Evolutionary conservation across 371 early-diverging fungal genomes (phyloP), one percentile per base, ranked within the genome.

Genomic region (Mucor lusitanicus): DNA sequence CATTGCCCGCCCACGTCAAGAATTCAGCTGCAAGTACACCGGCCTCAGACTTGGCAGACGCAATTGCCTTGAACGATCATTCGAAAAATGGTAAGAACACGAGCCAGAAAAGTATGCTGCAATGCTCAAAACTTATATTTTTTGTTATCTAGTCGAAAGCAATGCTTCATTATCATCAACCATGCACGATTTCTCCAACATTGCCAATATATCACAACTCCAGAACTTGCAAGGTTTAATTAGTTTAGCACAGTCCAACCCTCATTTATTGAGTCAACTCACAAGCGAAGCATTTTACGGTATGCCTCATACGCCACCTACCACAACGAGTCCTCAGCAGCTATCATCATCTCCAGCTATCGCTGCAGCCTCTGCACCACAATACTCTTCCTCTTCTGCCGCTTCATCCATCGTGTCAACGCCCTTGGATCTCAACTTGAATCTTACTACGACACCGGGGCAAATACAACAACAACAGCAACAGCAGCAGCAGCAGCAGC

Each of bases 171-270:
- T 48, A 13, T 21, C 42, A 33, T 35, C 63, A 6, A 57, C 48
- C n/a, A 33, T n/a, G n/a, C n/a, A 50, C 23, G 61, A 69, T 13
- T 60, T 60, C n/a, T 59, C 60, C 9, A 64, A 57, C 23, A 65
- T 56, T 5, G 17, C 64, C 19, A 70, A 61, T 57, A 65, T 70
- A 53, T 60, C 71, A 17, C 71, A 71, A 32, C 30, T 75, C 3
- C 77, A 71, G 40, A 73, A 61, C 23, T 54, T 75, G 23, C 73
- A 73, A 53, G 63, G 28, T 17, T 54, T 77, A 21, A 74, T 77
- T 23, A 57, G 63, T 11, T 61, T 77, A n/a, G 77, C 77, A 8
- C 77, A 77, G 67, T 50, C 77, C 3, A 74, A 71, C 33, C 77
- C 77, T 6, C 68, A 63, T 4, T 37, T 77, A 15, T 25, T 74